Evolutionary conservation across 225 moss, liverwort and hornwort genomes (phyloP).

Genomic region (Straminergon stramineum): DNA sequence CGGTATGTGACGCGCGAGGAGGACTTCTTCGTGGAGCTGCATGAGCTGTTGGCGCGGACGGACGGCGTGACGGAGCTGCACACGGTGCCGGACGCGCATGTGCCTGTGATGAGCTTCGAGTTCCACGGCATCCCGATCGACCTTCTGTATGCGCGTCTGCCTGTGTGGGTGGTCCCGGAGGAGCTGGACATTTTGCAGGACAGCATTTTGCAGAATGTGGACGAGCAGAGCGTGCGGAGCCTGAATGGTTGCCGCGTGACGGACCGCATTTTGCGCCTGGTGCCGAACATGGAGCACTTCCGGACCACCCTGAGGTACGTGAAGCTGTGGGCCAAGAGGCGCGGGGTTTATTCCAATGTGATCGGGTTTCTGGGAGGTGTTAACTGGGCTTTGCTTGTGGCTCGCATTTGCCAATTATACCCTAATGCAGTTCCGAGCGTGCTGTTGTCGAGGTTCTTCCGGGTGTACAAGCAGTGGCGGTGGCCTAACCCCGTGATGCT

Average conservation of each 20-base stretch:
- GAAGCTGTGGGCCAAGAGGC: conserved; percentile 98
- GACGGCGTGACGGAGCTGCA: conserved; percentile 93
- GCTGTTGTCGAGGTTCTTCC: conserved; percentile 96
- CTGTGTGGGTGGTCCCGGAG: conserved; percentile 85
- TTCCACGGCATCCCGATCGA: conserved; percentile 90
- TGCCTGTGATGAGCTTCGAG: conserved; percentile 95
- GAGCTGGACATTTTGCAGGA: conserved; percentile 94
- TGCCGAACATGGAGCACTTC: conserved; percentile 94
- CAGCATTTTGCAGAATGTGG: conserved; percentile 79
- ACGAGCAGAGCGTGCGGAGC: conserved; percentile 98
- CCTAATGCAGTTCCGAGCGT: conserved; percentile 99
- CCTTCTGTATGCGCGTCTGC: conserved; percentile 78
- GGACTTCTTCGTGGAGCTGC: conserved; percentile 80
- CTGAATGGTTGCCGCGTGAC: conserved; percentile 97
- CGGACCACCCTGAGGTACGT: conserved; percentile 94
- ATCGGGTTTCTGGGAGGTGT: conserved; percentile 98
- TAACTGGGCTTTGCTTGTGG: conserved; percentile 98
- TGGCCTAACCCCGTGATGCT: conserved; percentile 99
- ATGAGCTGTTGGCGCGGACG: conserved; percentile 42
- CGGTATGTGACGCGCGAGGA: conserved; percentile 73
- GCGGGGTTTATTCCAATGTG: conserved; percentile 98
- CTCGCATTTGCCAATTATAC: conserved; percentile 98
- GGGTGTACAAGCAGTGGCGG: conserved; percentile 97
- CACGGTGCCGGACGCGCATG: conserved; percentile 94
- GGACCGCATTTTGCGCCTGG: conserved; percentile 89